A percentile compares a stretch with the other conserved stretches of the same genome.
Evolutionary conservation across 176 grass and related monocot species (phyloP).

Genomic region (Lolium rigidum): DNA sequence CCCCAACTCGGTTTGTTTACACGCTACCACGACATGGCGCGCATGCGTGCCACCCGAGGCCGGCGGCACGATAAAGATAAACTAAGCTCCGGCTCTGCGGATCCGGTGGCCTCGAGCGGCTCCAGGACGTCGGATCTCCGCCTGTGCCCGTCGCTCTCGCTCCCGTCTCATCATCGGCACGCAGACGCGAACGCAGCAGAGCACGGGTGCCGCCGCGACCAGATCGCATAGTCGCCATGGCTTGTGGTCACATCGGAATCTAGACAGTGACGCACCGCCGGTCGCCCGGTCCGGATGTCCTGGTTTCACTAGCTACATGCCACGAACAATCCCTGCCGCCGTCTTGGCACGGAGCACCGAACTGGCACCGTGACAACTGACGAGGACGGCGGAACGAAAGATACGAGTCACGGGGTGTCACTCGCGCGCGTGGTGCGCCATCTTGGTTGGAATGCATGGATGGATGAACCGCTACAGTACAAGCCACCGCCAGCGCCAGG

Average conservation of each 20-base stretch:
- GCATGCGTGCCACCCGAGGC: no score
- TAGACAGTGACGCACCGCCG: conserved; percentile 11
- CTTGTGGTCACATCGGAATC: background rate
- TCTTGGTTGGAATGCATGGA: no score
- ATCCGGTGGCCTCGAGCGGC: background rate
- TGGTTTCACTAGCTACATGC: background rate
- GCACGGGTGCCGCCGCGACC: background rate
- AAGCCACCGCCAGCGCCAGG: no score
- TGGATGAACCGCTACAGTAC: no score
- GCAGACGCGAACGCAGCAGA: no score
- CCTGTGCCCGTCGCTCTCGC: conserved; percentile 17
- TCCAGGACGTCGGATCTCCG: conserved; percentile 16
- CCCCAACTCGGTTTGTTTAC: no score
- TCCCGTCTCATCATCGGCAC: background rate
- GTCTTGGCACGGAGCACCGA: background rate
- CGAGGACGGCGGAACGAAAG: background rate
- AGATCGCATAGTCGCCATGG: background rate
- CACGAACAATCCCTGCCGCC: background rate
- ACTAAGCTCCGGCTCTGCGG: no score
- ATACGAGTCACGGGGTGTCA: background rate
- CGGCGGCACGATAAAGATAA: no score
- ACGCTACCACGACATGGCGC: no score
- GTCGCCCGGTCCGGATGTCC: background rate
- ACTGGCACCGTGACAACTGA: background rate
- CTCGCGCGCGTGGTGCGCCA: no score